Conservation (phyloP, 306 rosid species). For the Acacia confusa region DNA sequence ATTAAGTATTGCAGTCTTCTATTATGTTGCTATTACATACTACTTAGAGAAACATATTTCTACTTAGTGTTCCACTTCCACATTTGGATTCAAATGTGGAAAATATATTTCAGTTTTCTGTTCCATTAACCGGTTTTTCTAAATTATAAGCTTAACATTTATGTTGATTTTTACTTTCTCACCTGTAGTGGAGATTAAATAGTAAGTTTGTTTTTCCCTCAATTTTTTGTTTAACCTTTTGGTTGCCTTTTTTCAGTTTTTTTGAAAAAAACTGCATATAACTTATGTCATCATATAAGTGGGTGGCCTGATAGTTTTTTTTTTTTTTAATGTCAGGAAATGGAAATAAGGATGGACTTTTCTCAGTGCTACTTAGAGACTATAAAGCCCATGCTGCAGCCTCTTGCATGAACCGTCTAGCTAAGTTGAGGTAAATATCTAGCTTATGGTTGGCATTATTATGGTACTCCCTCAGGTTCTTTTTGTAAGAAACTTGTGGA, state of each 20-base stretch:
- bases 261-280: neutral
- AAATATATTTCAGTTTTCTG: neutral
- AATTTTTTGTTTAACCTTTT: neutral
- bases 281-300: slow-evolving; percentile 15
- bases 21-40: neutral
- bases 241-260: neutral
- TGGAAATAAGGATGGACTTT: slow-evolving; percentile 96
- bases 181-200: slow-evolving; percentile 1
- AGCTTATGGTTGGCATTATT: slow-evolving; percentile 18
- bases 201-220: neutral
- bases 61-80: neutral
- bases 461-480: slow-evolving; percentile 1
- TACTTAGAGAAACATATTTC: neutral
- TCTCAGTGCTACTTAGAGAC: slow-evolving; percentile 90
- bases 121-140: neutral
- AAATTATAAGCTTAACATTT: slow-evolving; percentile 7
- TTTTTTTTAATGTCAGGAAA: slow-evolving; percentile 58
- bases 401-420: slow-evolving; percentile 92
- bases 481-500: neutral
- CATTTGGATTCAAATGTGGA: neutral
- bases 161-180: neutral
- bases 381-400: slow-evolving; percentile 93
- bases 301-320: slow-evolving; percentile 31
- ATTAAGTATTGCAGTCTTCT: neutral
- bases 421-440: slow-evolving; percentile 75